phyloP scores from a whole-genome alignment of 176 grass and related monocot species.

The Neostapfia colusana region DNA sequence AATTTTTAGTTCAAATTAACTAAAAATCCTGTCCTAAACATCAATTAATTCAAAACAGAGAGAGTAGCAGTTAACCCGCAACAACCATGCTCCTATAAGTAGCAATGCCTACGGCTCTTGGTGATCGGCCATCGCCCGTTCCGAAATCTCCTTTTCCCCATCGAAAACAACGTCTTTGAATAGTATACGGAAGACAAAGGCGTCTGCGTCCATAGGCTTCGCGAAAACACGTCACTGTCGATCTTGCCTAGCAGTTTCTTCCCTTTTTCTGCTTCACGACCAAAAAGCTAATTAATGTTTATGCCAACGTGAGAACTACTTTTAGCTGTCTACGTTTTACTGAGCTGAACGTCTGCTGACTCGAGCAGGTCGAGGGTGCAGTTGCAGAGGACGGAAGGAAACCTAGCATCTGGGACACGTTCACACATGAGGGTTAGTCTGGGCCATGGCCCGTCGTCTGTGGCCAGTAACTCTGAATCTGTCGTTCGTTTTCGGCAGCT shows the following conservation, averaged over 20 bases:
- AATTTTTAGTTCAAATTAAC: too few relatives aligned
- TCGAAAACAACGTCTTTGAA: not conserved
- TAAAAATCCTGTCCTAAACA: too few relatives aligned
- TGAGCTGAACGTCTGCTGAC: not conserved
- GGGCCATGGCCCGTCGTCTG: not conserved
- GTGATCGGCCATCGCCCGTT: too few relatives aligned
- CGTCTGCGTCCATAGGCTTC: not conserved
- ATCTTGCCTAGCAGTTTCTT: not conserved
- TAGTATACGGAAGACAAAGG: not conserved
- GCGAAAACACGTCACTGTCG: not conserved
- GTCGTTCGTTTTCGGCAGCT: not conserved
- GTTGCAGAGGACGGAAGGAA: conserved; percentile 69
- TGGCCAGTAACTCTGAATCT: not conserved
- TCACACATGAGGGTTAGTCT: conserved; percentile 52
- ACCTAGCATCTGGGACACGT: conserved; percentile 77
- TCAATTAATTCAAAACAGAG: too few relatives aligned
- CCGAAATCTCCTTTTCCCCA: not conserved
- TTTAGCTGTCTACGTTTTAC: not conserved
- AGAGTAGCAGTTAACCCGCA: not conserved
- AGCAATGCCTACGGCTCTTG: too few relatives aligned
- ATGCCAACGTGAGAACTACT: not conserved
- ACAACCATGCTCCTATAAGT: not conserved
- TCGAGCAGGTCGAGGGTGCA: conserved; percentile 64
- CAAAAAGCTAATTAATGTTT: not conserved
- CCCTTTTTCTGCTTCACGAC: not conserved